phyloP scores from a whole-genome alignment of 2,329 filamentous ascomycete genomes.

The Aspergillus tanneri region DNA sequence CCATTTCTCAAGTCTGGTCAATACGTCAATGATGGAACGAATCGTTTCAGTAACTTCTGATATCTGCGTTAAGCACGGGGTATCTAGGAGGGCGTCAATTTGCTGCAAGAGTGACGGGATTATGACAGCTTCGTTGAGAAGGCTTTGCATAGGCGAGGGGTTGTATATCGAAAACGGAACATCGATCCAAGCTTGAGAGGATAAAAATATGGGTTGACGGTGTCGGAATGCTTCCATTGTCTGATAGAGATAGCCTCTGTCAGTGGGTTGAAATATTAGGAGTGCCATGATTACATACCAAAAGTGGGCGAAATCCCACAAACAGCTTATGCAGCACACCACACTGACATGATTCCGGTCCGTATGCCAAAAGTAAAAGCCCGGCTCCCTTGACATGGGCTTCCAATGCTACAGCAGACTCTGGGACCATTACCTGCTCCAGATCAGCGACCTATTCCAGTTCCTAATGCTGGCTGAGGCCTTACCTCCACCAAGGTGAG shows the following conservation, averaged over 20 bases:
- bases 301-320: slow-evolving; percentile 41
- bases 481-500: slow-evolving; percentile 33
- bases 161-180: slow-evolving; percentile 30
- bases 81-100: slow-evolving; percentile 15
- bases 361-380: slow-evolving; percentile 33
- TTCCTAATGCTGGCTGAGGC: background rate
- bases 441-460: slow-evolving; percentile 5
- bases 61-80: background rate
- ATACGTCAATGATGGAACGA: background rate
- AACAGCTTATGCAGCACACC: slow-evolving; percentile 42
- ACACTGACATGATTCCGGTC: slow-evolving; percentile 31
- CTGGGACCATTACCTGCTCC: slow-evolving; percentile 36
- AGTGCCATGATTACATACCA: slow-evolving; percentile 28
- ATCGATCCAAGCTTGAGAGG: slow-evolving; percentile 28
- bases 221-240: slow-evolving; percentile 32
- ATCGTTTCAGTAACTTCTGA: background rate
- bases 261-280: background rate
- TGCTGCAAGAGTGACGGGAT: slow-evolving; percentile 32
- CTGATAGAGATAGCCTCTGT: slow-evolving; percentile 15
- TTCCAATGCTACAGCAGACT: slow-evolving; percentile 22
- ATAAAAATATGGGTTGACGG: slow-evolving; percentile 34
- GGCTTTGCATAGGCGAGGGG: slow-evolving; percentile 34
- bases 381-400: slow-evolving; percentile 40
- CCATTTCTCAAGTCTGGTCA: background rate
- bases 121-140: slow-evolving; percentile 30